Conservation (phyloP, 257 asterid species). For the Paraleonurus japonicus region DNA sequence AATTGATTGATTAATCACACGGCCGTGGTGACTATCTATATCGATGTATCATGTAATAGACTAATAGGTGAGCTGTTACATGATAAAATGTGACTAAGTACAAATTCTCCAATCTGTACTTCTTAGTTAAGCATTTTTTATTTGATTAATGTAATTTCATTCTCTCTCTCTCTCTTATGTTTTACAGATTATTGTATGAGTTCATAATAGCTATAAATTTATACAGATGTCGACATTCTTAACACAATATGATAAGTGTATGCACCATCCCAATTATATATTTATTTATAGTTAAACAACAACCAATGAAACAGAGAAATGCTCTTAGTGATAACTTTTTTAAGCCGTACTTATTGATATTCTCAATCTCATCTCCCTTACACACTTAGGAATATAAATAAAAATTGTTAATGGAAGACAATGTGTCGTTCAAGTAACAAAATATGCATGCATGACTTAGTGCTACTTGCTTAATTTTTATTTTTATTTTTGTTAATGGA, state of each 20-base stretch:
- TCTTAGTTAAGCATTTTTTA: no score
- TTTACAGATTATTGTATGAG: not conserved
- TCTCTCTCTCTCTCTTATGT: no score
- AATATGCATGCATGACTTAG: slow-evolving; percentile 7
- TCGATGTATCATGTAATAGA: no score
- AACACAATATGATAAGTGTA: slow-evolving; percentile 1
- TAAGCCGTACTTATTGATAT: not conserved
- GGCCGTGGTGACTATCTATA: no score
- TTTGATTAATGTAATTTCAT: no score
- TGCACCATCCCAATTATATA: not conserved
- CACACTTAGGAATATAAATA: not conserved
- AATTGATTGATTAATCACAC: no score
- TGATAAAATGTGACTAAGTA: no score
- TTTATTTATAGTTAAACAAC: not conserved
- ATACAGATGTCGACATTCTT: slow-evolving; percentile 16
- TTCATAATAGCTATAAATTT: not conserved
- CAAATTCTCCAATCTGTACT: no score
- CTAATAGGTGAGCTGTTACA: no score
- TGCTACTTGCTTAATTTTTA: not conserved
- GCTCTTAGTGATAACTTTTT: not conserved
- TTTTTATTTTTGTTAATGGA: no score
- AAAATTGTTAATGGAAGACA: slow-evolving; percentile 1
- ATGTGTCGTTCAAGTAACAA: not conserved
- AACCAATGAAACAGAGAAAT: not conserved
- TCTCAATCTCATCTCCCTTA: slow-evolving; percentile 1